phyloP scores from a whole-genome alignment of 176 grass and related monocot genomes.

The Musa acuminata region DNA sequence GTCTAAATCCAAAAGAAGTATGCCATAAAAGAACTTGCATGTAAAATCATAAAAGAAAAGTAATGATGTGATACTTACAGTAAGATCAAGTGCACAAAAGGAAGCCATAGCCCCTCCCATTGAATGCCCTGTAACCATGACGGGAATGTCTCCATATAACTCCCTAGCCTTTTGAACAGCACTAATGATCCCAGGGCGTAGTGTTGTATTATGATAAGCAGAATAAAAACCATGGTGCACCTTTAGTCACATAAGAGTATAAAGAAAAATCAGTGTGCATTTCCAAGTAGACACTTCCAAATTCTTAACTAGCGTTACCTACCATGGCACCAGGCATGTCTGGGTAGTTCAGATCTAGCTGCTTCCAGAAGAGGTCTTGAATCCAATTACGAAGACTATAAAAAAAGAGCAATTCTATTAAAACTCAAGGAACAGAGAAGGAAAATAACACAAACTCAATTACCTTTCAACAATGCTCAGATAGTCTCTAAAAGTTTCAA shows the following conservation, averaged over 20 bases:
- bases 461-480: too few relatives aligned
- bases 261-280: neutral
- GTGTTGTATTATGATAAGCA: constrained; percentile 20
- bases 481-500: neutral
- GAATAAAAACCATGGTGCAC: constrained; percentile 20
- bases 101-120: constrained; percentile 23
- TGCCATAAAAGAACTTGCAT: neutral
- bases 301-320: neutral
- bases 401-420: neutral
- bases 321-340: constrained; percentile 54
- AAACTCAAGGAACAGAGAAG: neutral
- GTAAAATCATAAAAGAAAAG: neutral
- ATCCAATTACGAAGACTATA: constrained; percentile 83
- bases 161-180: constrained; percentile 9
- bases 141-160: constrained; percentile 11
- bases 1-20: neutral
- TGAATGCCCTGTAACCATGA: constrained; percentile 16
- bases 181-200: constrained; percentile 1
- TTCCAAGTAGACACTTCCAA: neutral
- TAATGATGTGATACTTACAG: constrained; percentile 1
- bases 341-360: constrained; percentile 87
- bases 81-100: constrained; percentile 22
- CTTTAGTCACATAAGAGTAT: constrained; percentile 1
- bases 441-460: too few relatives aligned
- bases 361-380: constrained; percentile 72